These are phyloP conservation scores for Cutaneotrichosporon spelunceum DNA, from an alignment of 1,284 basidiomycete species.

Conservation along the genomic window DNA sequence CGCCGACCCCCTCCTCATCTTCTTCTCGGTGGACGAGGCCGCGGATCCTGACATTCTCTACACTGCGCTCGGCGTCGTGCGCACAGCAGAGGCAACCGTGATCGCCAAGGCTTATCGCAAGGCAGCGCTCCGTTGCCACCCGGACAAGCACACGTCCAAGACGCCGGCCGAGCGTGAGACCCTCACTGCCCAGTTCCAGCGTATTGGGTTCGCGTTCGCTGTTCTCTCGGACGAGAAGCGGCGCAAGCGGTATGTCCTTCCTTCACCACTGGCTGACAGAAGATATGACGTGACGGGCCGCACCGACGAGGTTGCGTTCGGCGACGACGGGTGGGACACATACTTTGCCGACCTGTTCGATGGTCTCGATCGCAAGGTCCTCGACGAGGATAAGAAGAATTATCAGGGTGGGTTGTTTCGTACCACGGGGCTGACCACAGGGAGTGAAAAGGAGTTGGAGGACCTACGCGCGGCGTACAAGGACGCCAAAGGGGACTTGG, in stretches of 20 bases:
- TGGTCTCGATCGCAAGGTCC: conserved; percentile 71
- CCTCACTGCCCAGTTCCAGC: conserved; percentile 73
- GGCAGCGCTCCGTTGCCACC: conserved; percentile 76
- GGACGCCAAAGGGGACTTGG: conserved; percentile 66
- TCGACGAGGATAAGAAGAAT: conserved; percentile 84
- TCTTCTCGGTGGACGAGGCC: conserved; percentile 67
- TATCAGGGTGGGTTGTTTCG: conserved; percentile 69
- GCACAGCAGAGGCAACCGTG: conserved; percentile 60
- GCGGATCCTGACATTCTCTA: conserved; percentile 58
- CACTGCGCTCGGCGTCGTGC: conserved; percentile 61
- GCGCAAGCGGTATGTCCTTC: conserved; percentile 51
- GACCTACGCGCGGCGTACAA: conserved; percentile 74
- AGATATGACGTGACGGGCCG: conserved; percentile 76
- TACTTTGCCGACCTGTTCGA: conserved; percentile 89
- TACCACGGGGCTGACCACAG: background rate
- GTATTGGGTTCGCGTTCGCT: conserved; percentile 84
- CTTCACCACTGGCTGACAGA: conserved; percentile 1
- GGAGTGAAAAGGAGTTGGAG: conserved; percentile 53
- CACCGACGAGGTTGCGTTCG: conserved; percentile 68
- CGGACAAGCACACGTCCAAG: conserved; percentile 75
- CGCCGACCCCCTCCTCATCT: conserved; percentile 70
- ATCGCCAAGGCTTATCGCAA: conserved; percentile 81
- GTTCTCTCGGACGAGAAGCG: conserved; percentile 74
- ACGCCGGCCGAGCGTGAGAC: conserved; percentile 61
- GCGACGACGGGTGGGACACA: conserved; percentile 83